Percentiles rank a stretch among this genome's conserved stretches.
Conservation (phyloP, 2,329 filamentous ascomycete species). For the Colletotrichum australisinense region DNA sequence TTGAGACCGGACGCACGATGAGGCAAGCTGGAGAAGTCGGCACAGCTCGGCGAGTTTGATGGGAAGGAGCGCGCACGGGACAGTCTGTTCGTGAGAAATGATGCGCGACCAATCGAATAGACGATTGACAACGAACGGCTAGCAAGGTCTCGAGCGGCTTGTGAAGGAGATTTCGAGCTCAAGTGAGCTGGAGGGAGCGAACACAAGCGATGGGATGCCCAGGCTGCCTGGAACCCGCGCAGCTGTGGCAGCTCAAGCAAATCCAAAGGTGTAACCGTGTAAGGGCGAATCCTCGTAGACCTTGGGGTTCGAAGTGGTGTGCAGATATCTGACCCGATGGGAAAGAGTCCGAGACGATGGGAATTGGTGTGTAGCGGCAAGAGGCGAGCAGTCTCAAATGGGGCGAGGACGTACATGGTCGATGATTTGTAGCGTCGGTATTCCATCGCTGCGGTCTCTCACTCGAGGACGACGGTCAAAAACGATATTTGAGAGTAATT, state of each 20-base stretch:
- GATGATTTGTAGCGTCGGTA: neutral
- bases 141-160: neutral
- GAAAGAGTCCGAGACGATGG: neutral
- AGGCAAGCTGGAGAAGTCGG: neutral
- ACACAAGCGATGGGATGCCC: constrained; percentile 8
- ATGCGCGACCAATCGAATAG: constrained; percentile 15
- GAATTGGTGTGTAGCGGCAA: neutral
- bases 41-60: neutral
- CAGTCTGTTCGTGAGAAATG: constrained; percentile 18
- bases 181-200: constrained; percentile 5
- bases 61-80: constrained; percentile 8
- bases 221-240: neutral
- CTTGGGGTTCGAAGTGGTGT: neutral
- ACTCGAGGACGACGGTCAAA: neutral
- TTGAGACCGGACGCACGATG: neutral
- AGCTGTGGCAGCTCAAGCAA: neutral
- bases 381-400: neutral
- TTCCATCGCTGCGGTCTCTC: neutral
- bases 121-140: neutral
- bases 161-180: neutral
- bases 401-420: neutral
- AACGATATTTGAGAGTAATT: neutral
- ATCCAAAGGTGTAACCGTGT: neutral
- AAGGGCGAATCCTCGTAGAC: neutral
- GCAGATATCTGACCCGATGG: neutral